phyloP scores from a whole-genome alignment of 2,329 filamentous ascomycete genomes.

The Botryotinia calthae region DNA sequence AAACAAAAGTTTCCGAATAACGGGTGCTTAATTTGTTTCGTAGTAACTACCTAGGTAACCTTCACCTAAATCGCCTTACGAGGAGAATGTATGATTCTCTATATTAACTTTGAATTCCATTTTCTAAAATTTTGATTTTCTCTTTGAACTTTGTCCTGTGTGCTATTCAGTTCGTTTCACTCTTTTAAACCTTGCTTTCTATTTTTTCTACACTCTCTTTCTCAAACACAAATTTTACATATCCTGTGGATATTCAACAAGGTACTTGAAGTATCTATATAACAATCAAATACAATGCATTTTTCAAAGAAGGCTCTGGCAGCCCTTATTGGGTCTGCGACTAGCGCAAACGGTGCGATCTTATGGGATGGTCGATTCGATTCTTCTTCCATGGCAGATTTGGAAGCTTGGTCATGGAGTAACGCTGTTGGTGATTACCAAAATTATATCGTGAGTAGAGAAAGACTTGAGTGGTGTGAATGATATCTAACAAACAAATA shows the following conservation, averaged over 20 bases:
- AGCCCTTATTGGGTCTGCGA: constrained; percentile 28
- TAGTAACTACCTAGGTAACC: not conserved
- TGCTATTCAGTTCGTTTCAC: constrained; percentile 22
- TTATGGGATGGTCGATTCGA: constrained; percentile 68
- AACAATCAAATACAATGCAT: constrained; percentile 26
- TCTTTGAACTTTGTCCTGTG: constrained; percentile 10
- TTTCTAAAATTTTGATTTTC: not conserved
- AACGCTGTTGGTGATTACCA: constrained; percentile 69
- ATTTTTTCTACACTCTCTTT: constrained; percentile 1
- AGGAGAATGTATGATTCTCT: not conserved
- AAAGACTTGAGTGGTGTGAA: not conserved
- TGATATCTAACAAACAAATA: constrained; percentile 22
- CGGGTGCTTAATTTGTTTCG: not conserved
- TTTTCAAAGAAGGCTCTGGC: constrained; percentile 29
- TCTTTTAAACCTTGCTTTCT: constrained; percentile 15
- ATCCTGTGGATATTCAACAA: constrained; percentile 4
- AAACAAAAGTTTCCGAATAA: constrained; percentile 4
- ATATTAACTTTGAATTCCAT: constrained; percentile 3
- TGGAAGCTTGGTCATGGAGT: constrained; percentile 63
- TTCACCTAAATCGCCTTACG: not conserved
- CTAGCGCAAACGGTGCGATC: constrained; percentile 47
- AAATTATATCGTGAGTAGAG: constrained; percentile 59
- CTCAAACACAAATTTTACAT: not conserved
- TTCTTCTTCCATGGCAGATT: constrained; percentile 52
- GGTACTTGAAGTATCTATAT: constrained; percentile 16